A percentile compares a stretch with the other conserved stretches of the same genome.
phyloP scores from a whole-genome alignment of 371 early-diverging fungal species.

The Amoeboaphelidium occidentale region DNA sequence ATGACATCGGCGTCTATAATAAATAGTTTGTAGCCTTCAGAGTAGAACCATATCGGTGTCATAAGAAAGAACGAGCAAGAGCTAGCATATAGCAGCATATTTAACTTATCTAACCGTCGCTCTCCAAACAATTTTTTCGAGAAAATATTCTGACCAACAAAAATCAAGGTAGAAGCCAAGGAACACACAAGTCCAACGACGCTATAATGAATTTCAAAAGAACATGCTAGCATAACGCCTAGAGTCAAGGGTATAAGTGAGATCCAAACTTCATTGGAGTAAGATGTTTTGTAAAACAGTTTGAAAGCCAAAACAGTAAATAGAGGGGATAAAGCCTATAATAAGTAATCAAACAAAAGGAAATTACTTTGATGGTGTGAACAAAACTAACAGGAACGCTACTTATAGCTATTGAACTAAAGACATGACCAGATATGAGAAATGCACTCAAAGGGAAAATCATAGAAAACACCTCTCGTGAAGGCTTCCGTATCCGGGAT shows the following conservation, averaged over 20 bases:
- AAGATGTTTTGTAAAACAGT: constrained; percentile 30
- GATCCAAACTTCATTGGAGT: constrained; percentile 36
- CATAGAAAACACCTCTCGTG: constrained; percentile 12
- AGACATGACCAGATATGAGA: constrained; percentile 58
- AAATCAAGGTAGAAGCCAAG: constrained; percentile 40
- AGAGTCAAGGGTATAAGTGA: constrained; percentile 48
- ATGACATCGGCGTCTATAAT: neutral
- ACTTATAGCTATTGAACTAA: constrained; percentile 44
- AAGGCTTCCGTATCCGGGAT: neutral
- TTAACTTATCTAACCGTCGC: constrained; percentile 56
- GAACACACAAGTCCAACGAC: constrained; percentile 42
- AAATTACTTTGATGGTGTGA: constrained; percentile 61
- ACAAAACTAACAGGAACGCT: constrained; percentile 53
- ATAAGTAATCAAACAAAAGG: neutral
- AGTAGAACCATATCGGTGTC: constrained; percentile 54
- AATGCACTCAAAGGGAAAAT: constrained; percentile 44
- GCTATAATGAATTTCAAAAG: constrained; percentile 21
- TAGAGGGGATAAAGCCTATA: constrained; percentile 54
- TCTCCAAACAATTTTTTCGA: constrained; percentile 27
- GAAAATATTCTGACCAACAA: constrained; percentile 58
- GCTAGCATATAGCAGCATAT: constrained; percentile 49
- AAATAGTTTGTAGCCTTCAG: constrained; percentile 27
- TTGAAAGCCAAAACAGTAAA: constrained; percentile 58
- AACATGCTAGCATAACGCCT: constrained; percentile 60
- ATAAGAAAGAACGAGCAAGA: constrained; percentile 36